These are phyloP conservation scores for Plasmodium yoelii DNA, from an alignment of 169 alveolate genomes.

Conservation along the genomic window DNA sequence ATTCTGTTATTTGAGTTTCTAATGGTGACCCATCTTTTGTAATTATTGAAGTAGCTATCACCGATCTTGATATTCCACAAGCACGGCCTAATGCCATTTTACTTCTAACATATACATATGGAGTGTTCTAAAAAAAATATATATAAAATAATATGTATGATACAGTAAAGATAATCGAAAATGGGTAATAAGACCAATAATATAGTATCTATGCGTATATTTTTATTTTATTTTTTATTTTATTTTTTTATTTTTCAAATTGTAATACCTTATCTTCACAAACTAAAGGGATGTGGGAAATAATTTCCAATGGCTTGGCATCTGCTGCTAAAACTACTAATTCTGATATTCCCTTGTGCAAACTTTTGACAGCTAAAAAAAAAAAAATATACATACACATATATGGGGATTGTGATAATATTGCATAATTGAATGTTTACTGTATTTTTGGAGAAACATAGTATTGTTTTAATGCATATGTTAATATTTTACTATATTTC, in stretches of 20 bases:
- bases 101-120: constrained; percentile 97
- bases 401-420: not conserved
- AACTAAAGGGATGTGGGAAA: constrained; percentile 97
- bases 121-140: constrained; percentile 91
- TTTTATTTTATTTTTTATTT: too few relatives aligned
- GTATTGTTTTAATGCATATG: too few relatives aligned
- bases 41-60: constrained; percentile 97
- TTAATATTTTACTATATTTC: too few relatives aligned
- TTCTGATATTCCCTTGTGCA: constrained; percentile 98
- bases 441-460: too few relatives aligned
- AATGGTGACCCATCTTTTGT: constrained; percentile 96
- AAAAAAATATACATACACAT: constrained; percentile 57
- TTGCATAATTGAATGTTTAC: too few relatives aligned
- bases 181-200: too few relatives aligned
- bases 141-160: not conserved
- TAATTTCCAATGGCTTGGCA: constrained; percentile 99
- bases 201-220: not conserved
- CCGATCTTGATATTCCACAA: constrained; percentile 98
- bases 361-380: constrained; percentile 96
- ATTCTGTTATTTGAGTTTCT: constrained; percentile 95
- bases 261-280: constrained; percentile 97
- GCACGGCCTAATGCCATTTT: constrained; percentile 98
- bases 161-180: not conserved
- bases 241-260: too few relatives aligned
- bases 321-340: constrained; percentile 99